These are phyloP conservation scores for Malassezia slooffiae DNA, from an alignment of 1,284 basidiomycete species.

Conservation along the genomic window DNA sequence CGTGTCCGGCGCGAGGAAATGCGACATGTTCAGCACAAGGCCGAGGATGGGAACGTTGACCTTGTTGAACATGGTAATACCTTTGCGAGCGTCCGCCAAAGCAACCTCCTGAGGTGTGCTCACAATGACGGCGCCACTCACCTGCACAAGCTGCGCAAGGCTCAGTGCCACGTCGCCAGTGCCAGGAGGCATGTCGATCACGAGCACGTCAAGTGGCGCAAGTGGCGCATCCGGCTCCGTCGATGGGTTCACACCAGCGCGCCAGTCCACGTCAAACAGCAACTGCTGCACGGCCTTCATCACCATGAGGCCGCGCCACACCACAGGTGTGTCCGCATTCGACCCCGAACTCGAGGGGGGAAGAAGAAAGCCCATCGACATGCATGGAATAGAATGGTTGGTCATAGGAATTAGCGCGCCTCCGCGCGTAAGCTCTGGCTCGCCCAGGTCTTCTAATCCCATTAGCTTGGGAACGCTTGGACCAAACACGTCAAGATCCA, in stretches of 20 bases:
- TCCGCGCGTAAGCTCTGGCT: constrained; percentile 61
- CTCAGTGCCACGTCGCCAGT: constrained; percentile 92
- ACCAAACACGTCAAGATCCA: constrained; percentile 93
- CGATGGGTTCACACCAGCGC: constrained; percentile 18
- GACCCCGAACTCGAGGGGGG: constrained; percentile 36
- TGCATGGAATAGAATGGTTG: constrained; percentile 83
- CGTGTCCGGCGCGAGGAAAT: constrained; percentile 74
- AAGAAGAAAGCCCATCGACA: constrained; percentile 82
- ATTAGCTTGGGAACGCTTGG: constrained; percentile 91
- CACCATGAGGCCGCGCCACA: constrained; percentile 97
- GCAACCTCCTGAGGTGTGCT: constrained; percentile 94
- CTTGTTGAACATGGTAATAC: constrained; percentile 85
- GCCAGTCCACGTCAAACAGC: constrained; percentile 93
- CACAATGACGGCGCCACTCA: constrained; percentile 50
- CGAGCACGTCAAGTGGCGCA: constrained; percentile 61
- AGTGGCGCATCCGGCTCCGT: constrained; percentile 5
- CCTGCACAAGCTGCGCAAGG: constrained; percentile 69
- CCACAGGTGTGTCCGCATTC: constrained; percentile 62
- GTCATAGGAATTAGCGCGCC: constrained; percentile 65
- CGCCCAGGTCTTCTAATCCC: constrained; percentile 69
- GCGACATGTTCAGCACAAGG: constrained; percentile 77
- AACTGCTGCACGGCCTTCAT: constrained; percentile 96
- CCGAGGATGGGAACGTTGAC: constrained; percentile 78
- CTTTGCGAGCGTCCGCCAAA: constrained; percentile 79
- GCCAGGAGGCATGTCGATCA: constrained; percentile 94